Conservation (phyloP, 169 alveolate genomes). For the Eimeria maxima region DNA sequence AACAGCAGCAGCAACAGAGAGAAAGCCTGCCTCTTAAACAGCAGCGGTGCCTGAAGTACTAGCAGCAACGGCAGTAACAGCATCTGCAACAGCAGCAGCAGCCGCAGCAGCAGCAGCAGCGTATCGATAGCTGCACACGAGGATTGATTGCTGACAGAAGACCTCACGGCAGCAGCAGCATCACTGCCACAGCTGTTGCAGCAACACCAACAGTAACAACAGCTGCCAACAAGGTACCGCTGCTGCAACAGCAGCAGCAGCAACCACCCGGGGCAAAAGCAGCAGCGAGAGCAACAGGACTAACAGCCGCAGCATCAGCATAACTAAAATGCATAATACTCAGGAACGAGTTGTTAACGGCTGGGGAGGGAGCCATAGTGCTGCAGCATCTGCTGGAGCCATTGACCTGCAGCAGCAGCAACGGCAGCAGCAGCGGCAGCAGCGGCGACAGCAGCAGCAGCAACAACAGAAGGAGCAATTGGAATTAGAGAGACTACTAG, state of each 20-base stretch:
- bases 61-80: not conserved
- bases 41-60: not conserved
- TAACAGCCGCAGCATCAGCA: no score
- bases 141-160: not conserved
- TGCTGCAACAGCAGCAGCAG: not conserved
- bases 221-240: no score
- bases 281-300: no score
- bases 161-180: no score
- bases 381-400: no score
- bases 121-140: not conserved
- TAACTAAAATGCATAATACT: no score
- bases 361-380: no score
- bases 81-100: not conserved
- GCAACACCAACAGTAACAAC: no score
- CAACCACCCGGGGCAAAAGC: no score
- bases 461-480: not conserved
- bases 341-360: no score
- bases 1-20: not conserved
- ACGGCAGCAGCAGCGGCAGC: constrained; percentile 34
- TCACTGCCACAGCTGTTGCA: no score
- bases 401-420: constrained; percentile 54
- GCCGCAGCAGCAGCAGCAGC: not conserved
- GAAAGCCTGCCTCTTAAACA: no score
- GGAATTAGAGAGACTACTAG: not conserved
- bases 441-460: not conserved